Evolutionary conservation across 768 basidiomycete genomes (phyloP).

Genomic region (Agrocybe praecox): DNA sequence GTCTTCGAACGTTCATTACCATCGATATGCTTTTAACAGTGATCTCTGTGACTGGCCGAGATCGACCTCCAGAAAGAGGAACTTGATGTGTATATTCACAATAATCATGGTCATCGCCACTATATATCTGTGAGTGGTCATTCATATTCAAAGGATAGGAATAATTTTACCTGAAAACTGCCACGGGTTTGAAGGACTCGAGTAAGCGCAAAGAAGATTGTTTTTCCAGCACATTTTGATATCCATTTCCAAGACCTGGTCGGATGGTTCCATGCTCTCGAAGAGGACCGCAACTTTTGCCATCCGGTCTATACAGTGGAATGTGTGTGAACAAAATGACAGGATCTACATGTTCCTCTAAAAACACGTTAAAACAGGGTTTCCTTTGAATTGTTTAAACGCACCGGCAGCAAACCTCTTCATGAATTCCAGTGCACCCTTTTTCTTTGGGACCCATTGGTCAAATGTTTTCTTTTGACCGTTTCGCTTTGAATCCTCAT

Average conservation of each 20-base stretch:
- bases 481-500: constrained; percentile 66
- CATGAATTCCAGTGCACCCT: constrained; percentile 58
- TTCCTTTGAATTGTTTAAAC: not conserved
- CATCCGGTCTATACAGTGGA: constrained; percentile 77
- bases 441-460: constrained; percentile 48
- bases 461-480: constrained; percentile 39
- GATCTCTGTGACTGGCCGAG: constrained; percentile 61
- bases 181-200: constrained; percentile 58
- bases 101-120: constrained; percentile 96
- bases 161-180: constrained; percentile 69
- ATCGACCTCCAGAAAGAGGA: constrained; percentile 22
- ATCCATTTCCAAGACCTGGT: constrained; percentile 76
- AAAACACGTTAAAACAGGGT: not conserved
- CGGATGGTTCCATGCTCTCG: constrained; percentile 77
- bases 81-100: constrained; percentile 66
- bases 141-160: not conserved
- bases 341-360: constrained; percentile 42
- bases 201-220: constrained; percentile 70
- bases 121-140: constrained; percentile 28
- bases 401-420: constrained; percentile 42
- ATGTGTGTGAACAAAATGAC: constrained; percentile 85
- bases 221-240: constrained; percentile 81
- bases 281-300: constrained; percentile 71
- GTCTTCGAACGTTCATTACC: constrained; percentile 81
- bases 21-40: constrained; percentile 91